Evolutionary conservation across 169 alveolate genomes (phyloP).

Genomic region (Eimeria acervulina): DNA sequence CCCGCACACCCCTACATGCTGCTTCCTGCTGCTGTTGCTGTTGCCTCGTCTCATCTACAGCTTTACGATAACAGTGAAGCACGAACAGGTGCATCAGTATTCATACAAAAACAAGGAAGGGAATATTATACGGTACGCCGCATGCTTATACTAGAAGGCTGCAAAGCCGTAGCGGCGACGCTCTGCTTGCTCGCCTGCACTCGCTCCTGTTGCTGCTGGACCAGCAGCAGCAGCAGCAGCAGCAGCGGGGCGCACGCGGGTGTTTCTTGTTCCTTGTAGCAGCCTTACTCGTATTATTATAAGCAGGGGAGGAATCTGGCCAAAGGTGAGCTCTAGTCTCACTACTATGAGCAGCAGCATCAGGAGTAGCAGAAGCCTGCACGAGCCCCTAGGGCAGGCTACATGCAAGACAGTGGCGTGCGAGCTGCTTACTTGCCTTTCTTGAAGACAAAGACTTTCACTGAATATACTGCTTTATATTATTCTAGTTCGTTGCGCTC

Average conservation of each 20-base stretch:
- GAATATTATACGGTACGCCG: not conserved
- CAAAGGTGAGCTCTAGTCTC: not conserved
- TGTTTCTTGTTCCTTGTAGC: not conserved
- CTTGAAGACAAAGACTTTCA: not conserved
- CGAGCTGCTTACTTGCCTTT: not conserved
- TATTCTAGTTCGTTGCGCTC: not conserved
- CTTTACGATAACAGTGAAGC: not conserved
- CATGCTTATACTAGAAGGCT: not conserved
- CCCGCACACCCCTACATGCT: not conserved
- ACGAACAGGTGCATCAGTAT: not conserved
- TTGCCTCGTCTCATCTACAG: not conserved
- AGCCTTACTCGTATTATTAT: not conserved
- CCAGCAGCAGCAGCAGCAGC: slow-evolving; percentile 14
- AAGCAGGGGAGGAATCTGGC: not conserved
- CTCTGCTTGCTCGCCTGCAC: not conserved
- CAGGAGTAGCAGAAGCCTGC: slow-evolving; percentile 12
- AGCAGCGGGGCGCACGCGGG: not conserved
- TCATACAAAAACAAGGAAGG: not conserved
- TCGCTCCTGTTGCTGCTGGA: not conserved
- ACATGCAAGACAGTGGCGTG: slow-evolving; percentile 41
- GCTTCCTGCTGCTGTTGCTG: slow-evolving; percentile 17
- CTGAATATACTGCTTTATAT: not conserved
- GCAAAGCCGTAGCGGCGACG: not conserved
- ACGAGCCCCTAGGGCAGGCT: slow-evolving; percentile 18
- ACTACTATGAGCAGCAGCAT: not conserved